Evolutionary conservation across 805 yeast genomes (phyloP).

Genomic region (Pichia membranifaciens): DNA sequence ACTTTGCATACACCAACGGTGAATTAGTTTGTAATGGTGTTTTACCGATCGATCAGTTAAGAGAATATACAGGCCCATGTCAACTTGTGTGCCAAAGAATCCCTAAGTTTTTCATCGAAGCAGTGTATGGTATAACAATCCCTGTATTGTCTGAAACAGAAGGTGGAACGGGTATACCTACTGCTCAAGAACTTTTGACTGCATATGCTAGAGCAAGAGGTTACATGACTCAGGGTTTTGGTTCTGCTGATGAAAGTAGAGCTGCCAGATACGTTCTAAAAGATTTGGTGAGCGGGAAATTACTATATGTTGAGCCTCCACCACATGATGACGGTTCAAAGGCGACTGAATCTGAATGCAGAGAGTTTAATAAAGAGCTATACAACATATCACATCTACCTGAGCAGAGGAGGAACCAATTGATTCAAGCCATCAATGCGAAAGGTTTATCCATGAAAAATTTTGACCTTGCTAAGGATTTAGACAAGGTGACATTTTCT

Average conservation of each 20-base stretch:
- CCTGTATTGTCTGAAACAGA: slow-evolving; percentile 69
- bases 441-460: slow-evolving; percentile 46
- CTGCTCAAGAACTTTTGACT: slow-evolving; percentile 79
- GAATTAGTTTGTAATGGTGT: slow-evolving; percentile 98
- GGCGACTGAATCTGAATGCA: slow-evolving; percentile 44
- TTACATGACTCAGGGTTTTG: slow-evolving; percentile 94
- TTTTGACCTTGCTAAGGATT: slow-evolving; percentile 63
- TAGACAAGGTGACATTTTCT: slow-evolving; percentile 70
- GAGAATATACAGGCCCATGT: slow-evolving; percentile 87
- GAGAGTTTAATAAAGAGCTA: slow-evolving; percentile 67
- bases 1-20: slow-evolving; percentile 93
- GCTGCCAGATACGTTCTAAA: slow-evolving; percentile 89
- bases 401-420: slow-evolving; percentile 67
- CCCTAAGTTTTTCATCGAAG: slow-evolving; percentile 85
- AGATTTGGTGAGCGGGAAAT: slow-evolving; percentile 91
- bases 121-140: slow-evolving; percentile 88
- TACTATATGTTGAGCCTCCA: slow-evolving; percentile 82
- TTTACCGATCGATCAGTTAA: slow-evolving; percentile 93
- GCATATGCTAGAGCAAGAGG: slow-evolving; percentile 98
- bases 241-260: slow-evolving; percentile 93
- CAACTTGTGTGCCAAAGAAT: slow-evolving; percentile 80
- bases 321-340: slow-evolving; percentile 62
- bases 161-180: slow-evolving; percentile 86
- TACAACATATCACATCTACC: slow-evolving; percentile 63
- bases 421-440: slow-evolving; percentile 53